Conservation (phyloP, 2,329 filamentous ascomycete species). For the Cytospora piceicola region DNA sequence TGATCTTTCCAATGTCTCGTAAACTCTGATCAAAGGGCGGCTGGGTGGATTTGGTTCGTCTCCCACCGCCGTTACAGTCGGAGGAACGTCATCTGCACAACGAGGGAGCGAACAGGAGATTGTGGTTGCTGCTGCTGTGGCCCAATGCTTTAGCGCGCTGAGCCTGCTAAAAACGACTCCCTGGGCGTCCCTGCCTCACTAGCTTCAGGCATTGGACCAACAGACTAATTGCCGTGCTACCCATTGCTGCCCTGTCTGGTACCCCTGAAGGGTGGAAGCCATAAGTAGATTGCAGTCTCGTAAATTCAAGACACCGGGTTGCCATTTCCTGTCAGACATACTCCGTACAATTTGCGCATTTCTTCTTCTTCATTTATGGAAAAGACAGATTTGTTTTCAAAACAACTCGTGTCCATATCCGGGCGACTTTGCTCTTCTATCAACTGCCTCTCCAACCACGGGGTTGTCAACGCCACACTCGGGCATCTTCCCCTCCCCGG, state of each 20-base stretch:
- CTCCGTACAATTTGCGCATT: neutral
- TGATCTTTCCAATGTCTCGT: neutral
- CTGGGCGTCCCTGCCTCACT: neutral
- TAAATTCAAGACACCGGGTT: neutral
- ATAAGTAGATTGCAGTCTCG: neutral
- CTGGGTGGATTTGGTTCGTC: constrained; percentile 1
- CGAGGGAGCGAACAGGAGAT: neutral
- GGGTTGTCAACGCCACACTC: neutral
- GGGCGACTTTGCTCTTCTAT: neutral
- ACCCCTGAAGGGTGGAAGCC: constrained; percentile 1
- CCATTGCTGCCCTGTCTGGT: neutral
- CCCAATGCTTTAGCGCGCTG: neutral
- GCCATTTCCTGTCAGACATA: neutral
- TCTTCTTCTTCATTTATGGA: neutral
- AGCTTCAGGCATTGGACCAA: neutral
- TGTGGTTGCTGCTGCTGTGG: constrained; percentile 1
- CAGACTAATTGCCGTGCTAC: neutral
- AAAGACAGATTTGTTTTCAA: neutral
- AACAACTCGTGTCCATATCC: neutral
- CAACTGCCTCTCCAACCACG: neutral
- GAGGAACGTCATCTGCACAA: constrained; percentile 2
- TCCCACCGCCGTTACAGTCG: constrained; percentile 4
- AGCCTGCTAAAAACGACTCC: neutral
- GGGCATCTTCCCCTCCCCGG: neutral
- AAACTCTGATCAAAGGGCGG: constrained; percentile 4